phyloP scores from a whole-genome alignment of 2,329 filamentous ascomycete species.

The Penicillium sp. region DNA sequence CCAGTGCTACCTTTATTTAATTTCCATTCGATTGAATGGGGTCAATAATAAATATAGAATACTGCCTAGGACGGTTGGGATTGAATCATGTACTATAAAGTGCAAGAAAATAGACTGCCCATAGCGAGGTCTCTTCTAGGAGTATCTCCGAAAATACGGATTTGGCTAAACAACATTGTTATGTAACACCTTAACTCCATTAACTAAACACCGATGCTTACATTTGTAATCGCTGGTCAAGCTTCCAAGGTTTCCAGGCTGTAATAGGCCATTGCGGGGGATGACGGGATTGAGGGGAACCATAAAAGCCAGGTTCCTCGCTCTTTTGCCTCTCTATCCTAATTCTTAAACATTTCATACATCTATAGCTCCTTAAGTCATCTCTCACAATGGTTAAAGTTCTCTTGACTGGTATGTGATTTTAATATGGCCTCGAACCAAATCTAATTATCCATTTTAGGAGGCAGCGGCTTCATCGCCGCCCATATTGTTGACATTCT shows the following conservation, averaged over 20 bases:
- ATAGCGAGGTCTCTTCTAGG: not conserved
- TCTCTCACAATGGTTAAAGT: conserved; percentile 39
- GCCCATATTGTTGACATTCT: conserved; percentile 63
- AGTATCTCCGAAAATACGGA: not conserved
- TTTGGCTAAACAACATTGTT: not conserved
- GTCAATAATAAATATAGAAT: not conserved
- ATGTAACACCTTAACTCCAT: not conserved
- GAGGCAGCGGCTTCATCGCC: conserved; percentile 65
- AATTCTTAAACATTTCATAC: not conserved
- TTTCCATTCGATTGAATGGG: not conserved
- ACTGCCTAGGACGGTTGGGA: not conserved
- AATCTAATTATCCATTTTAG: conserved; percentile 32
- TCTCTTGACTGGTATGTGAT: conserved; percentile 37
- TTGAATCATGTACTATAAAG: not conserved
- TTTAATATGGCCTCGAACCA: conserved; percentile 35
- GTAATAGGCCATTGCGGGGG: conserved; percentile 4
- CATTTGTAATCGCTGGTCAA: conserved; percentile 23
- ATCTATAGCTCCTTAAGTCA: not conserved
- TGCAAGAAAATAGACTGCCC: not conserved
- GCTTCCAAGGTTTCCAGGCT: not conserved
- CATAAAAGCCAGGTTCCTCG: conserved; percentile 21
- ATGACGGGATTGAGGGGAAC: conserved; percentile 27
- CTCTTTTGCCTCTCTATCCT: not conserved
- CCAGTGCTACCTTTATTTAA: not conserved
- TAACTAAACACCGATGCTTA: not conserved